Percentiles rank a stretch among this genome's conserved stretches.
phyloP scores from a whole-genome alignment of 805 yeast genomes.

The Candida coquimbonensis region DNA sequence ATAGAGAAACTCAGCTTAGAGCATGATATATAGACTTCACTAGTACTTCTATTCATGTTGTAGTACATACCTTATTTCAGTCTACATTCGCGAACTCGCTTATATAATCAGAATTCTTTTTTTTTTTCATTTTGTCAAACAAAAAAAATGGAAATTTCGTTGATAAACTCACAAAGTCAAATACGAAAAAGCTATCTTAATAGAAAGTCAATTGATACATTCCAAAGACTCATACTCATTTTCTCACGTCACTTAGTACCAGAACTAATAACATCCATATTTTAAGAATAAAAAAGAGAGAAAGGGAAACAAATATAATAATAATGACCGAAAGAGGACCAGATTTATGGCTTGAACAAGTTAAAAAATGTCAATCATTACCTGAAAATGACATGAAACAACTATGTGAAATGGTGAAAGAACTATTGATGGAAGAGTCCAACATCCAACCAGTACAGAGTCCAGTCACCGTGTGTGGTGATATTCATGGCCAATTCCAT shows the following conservation, averaged over 20 bases:
- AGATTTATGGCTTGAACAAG: conserved; percentile 92
- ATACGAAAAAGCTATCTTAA: no score
- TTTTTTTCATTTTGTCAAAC: no score
- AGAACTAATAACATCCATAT: neutral
- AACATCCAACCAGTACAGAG: conserved; percentile 90
- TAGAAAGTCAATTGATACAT: no score
- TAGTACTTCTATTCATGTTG: no score
- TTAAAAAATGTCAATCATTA: conserved; percentile 80
- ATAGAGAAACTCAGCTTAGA: neutral
- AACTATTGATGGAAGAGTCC: conserved; percentile 90
- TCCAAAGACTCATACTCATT: no score
- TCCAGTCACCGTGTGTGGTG: conserved; percentile 96
- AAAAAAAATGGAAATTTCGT: no score
- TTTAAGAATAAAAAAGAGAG: no score
- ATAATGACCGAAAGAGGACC: conserved; percentile 73
- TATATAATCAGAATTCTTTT: no score
- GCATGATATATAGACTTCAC: no score
- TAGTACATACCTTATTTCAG: no score
- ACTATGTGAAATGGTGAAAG: conserved; percentile 91
- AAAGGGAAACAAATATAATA: neutral
- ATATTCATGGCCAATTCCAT: conserved; percentile 97
- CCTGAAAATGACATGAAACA: conserved; percentile 95
- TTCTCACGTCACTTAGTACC: neutral
- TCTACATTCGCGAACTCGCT: no score
- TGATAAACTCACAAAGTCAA: no score